Evolutionary conservation across 2,329 filamentous ascomycete genomes (phyloP).

Genomic region (Nothomitra cinnamomea): DNA sequence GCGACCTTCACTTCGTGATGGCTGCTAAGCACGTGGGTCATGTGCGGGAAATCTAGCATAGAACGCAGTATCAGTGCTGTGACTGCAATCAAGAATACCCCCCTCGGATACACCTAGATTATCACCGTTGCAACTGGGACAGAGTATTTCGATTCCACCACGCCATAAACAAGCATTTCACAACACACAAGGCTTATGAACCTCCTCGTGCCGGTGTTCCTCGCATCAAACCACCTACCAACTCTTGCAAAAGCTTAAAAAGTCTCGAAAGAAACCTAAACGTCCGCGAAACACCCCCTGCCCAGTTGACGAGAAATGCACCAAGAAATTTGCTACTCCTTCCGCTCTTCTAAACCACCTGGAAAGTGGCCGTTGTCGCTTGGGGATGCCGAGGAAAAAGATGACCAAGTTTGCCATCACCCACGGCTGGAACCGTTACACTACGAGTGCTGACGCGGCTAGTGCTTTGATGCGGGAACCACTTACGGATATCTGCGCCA

Average conservation of each 20-base stretch:
- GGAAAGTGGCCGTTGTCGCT: not conserved
- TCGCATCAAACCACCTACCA: not conserved
- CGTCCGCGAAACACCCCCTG: not conserved
- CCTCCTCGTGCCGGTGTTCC: not conserved
- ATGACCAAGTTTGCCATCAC: not conserved
- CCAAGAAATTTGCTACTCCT: not conserved
- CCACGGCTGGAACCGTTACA: not conserved
- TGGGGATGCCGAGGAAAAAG: not conserved
- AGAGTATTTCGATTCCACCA: not conserved
- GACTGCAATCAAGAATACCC: not conserved
- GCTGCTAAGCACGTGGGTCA: not conserved
- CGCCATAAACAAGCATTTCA: not conserved
- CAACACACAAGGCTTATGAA: not conserved
- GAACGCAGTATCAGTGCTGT: not conserved
- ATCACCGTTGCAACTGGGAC: conserved; percentile 1
- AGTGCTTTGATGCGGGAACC: not conserved
- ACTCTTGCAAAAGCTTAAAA: not conserved
- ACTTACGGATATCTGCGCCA: not conserved
- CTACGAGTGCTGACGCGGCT: not conserved
- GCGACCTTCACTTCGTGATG: not conserved
- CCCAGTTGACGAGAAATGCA: not conserved
- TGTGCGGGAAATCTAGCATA: not conserved
- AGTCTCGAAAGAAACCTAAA: not conserved
- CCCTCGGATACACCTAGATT: not conserved
- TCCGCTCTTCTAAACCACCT: not conserved